A percentile compares a stretch with the other conserved stretches of the same genome.
These are phyloP conservation scores for Sechiopsis laciniata DNA, from an alignment of 306 rosid genomes.

Conservation along the genomic window DNA sequence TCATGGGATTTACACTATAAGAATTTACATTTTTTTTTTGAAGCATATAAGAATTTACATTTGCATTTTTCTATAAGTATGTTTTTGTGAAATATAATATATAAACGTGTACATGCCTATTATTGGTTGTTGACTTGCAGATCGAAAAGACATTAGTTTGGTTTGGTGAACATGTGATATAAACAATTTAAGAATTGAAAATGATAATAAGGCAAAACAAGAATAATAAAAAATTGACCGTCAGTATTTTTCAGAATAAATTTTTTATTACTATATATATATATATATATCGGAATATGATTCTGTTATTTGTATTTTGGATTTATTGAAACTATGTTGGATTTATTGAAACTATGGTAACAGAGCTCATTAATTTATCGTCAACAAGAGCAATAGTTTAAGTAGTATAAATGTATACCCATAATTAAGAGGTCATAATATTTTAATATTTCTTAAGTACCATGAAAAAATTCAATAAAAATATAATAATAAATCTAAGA, in stretches of 20 bases:
- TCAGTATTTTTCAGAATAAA: too few relatives aligned
- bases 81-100: background rate
- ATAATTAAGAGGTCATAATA: too few relatives aligned
- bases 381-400: too few relatives aligned
- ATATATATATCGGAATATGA: too few relatives aligned
- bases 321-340: too few relatives aligned
- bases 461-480: background rate
- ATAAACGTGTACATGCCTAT: background rate
- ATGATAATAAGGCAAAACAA: background rate
- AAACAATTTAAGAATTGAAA: background rate
- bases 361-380: too few relatives aligned
- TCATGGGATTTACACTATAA: conserved; percentile 15
- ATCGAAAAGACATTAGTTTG: background rate
- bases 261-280: too few relatives aligned
- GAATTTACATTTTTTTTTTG: conserved; percentile 11
- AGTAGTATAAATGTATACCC: too few relatives aligned
- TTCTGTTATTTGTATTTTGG: too few relatives aligned
- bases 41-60: conserved; percentile 1
- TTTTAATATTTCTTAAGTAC: too few relatives aligned
- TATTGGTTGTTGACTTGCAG: background rate
- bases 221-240: background rate
- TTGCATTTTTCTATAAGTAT: conserved; percentile 10
- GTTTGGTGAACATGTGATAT: background rate
- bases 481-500: too few relatives aligned
- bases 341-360: too few relatives aligned